Base-by-base conservation (phyloP, 345 rosid species). In the Salix suchowensis region DNA sequence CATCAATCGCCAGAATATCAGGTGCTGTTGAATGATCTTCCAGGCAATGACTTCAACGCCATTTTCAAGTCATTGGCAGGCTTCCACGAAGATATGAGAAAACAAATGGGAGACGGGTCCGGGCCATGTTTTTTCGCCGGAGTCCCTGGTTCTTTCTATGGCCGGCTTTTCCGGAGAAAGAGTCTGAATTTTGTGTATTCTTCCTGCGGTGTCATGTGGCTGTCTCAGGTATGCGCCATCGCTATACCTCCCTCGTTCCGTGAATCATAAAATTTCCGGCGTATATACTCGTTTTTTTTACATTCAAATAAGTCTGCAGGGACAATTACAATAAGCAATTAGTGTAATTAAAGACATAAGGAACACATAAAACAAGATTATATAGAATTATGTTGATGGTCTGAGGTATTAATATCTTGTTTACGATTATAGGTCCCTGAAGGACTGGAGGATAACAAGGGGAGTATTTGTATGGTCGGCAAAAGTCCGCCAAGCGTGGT, bases 11-110 rank as follows among this genome's bases (percentile, higher is more conserved):
- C 88, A 0, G 88, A 85, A 65, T 86, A 65, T 77, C 89, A 82
- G 46, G 79, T 88, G 44, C 84, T 82, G 78, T 50, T 90, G 52
- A 90, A 90, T 52, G 88, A 90, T 48, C 87, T 90, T 23, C 87
- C 89, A 0, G 84, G 87, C 8, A 88, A 88, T 30, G 90, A 88
- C 70, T 88, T 88, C 71, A 90, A 88, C 68, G 76, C 73, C 52
- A 74, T 85, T 55, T 86, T 89, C 81, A 84, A 77, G 82, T 77
- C 82, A 39, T 30, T 87, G 26, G 26, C 26, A 26, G 72, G 68
- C 15, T 82, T 81, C 67, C 79, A 76, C 15, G 48, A 79, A 61
- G 77, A 72, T 24, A 48, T 73, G 62, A 42, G 23, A 50, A 77
- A 73, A 24, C 73, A 77, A 67, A 6, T 81, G 34, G 83, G 77